Conservation (phyloP, 768 basidiomycete genomes). For the Boletus reticuloceps region DNA sequence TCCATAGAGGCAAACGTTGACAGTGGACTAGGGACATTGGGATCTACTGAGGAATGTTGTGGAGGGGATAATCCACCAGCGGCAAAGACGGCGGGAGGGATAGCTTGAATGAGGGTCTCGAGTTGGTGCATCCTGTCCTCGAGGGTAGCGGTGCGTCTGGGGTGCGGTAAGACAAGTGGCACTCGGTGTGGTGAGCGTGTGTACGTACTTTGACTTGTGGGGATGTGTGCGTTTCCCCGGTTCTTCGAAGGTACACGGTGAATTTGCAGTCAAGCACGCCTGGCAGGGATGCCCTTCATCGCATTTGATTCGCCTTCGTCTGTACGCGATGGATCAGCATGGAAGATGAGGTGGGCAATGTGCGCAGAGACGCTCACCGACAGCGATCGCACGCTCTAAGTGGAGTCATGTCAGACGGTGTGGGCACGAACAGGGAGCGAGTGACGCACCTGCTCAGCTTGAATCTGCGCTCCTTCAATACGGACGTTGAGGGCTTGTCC, state of each 20-base stretch:
- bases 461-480: constrained; percentile 79
- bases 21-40: constrained; percentile 32
- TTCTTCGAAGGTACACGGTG: constrained; percentile 84
- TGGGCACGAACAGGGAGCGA: background rate
- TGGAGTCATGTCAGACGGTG: no score
- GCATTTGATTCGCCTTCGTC: constrained; percentile 81
- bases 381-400: constrained; percentile 85
- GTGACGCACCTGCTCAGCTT: constrained; percentile 74
- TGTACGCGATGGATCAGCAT: constrained; percentile 25
- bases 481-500: constrained; percentile 45
- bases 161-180: constrained; percentile 1
- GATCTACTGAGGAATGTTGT: constrained; percentile 34
- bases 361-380: constrained; percentile 54
- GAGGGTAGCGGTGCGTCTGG: constrained; percentile 74
- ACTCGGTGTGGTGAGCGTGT: background rate
- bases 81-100: constrained; percentile 77
- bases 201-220: constrained; percentile 81
- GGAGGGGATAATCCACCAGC: constrained; percentile 45
- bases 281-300: constrained; percentile 90
- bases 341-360: background rate
- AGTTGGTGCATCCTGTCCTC: constrained; percentile 89
- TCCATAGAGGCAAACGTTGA: constrained; percentile 40
- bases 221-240: constrained; percentile 83
- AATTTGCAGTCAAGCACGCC: constrained; percentile 79
- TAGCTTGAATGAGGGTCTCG: constrained; percentile 80